Percentiles rank a stretch among this genome's conserved stretches.
Evolutionary conservation across 805 yeast genomes (phyloP).

Genomic region (Candida maesae): DNA sequence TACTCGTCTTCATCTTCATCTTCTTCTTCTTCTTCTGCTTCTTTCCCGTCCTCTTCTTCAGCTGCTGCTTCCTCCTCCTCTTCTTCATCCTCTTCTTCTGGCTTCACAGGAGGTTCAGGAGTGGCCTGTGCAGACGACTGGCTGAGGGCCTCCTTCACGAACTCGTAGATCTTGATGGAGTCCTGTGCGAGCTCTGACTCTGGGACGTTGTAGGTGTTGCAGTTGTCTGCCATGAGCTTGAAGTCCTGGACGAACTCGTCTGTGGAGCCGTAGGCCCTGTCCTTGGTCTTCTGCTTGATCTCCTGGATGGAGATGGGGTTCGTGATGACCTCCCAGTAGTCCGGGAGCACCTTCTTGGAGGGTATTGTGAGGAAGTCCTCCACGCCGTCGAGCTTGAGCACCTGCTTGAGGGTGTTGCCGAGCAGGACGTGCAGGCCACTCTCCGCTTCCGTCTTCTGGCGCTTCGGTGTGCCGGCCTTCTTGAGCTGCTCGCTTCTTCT

Average conservation of each 20-base stretch:
- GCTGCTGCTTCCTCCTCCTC: neutral
- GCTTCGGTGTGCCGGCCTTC: conserved; percentile 9
- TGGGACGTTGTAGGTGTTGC: conserved; percentile 66
- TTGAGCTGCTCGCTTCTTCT: conserved; percentile 19
- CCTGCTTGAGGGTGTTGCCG: conserved; percentile 30
- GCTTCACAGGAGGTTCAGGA: no score
- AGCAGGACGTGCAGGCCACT: conserved; percentile 29
- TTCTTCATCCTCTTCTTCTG: neutral
- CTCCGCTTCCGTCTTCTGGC: conserved; percentile 15
- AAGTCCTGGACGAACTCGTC: conserved; percentile 56
- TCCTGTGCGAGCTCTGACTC: conserved; percentile 63
- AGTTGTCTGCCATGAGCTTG: conserved; percentile 64
- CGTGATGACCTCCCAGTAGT: conserved; percentile 66
- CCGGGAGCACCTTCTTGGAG: conserved; percentile 69
- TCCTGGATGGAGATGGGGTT: conserved; percentile 70
- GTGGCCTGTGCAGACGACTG: no score
- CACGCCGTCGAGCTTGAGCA: conserved; percentile 34
- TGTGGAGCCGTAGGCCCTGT: conserved; percentile 28
- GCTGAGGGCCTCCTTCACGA: conserved; percentile 55
- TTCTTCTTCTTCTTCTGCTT: conserved; percentile 25
- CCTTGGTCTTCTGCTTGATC: conserved; percentile 46
- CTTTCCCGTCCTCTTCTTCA: conserved; percentile 1
- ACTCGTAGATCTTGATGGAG: conserved; percentile 52
- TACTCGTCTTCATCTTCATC: conserved; percentile 6
- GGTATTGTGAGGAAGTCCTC: conserved; percentile 66